Evolutionary conservation across 2,329 filamentous ascomycete genomes (phyloP).

Genomic region (Aspergillus sp.): DNA sequence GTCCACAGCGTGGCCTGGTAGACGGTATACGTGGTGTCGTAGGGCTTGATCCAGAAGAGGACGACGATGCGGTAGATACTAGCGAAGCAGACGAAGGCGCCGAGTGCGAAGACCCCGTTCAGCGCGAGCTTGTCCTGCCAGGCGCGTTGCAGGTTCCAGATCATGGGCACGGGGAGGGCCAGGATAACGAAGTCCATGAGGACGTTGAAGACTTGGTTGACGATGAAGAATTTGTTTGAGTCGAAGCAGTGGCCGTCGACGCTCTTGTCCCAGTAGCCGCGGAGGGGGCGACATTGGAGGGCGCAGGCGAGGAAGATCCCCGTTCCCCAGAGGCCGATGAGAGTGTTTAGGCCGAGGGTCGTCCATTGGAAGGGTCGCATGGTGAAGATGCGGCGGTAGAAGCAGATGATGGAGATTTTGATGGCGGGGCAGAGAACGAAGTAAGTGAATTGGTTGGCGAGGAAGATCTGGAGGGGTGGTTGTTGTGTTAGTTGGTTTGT

Average conservation of each 20-base stretch:
- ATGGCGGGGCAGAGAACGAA: constrained; percentile 32
- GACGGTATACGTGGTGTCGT: constrained; percentile 34
- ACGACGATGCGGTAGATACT: constrained; percentile 38
- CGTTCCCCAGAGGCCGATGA: constrained; percentile 29
- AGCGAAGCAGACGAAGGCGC: constrained; percentile 36
- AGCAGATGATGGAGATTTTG: constrained; percentile 37
- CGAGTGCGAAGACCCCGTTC: constrained; percentile 33
- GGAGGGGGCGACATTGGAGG: constrained; percentile 31
- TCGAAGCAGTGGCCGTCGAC: constrained; percentile 29
- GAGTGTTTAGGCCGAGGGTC: constrained; percentile 26
- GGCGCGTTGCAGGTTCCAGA: constrained; percentile 32
- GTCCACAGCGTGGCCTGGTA: constrained; percentile 37
- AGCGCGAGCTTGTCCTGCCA: constrained; percentile 38
- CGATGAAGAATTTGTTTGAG: constrained; percentile 29
- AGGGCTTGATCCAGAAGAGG: constrained; percentile 30
- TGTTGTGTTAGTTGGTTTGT: not conserved
- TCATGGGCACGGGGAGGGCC: constrained; percentile 32
- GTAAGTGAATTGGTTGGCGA: constrained; percentile 36
- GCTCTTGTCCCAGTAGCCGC: constrained; percentile 31
- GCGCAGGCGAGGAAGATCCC: constrained; percentile 34
- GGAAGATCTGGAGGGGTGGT: constrained; percentile 29
- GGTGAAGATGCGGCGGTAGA: constrained; percentile 36
- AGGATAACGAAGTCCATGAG: constrained; percentile 35
- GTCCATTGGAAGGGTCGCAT: constrained; percentile 27
- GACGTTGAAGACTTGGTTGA: constrained; percentile 35